phyloP scores from a whole-genome alignment of 208 protist genomes.

The Zelonia costaricensis region DNA sequence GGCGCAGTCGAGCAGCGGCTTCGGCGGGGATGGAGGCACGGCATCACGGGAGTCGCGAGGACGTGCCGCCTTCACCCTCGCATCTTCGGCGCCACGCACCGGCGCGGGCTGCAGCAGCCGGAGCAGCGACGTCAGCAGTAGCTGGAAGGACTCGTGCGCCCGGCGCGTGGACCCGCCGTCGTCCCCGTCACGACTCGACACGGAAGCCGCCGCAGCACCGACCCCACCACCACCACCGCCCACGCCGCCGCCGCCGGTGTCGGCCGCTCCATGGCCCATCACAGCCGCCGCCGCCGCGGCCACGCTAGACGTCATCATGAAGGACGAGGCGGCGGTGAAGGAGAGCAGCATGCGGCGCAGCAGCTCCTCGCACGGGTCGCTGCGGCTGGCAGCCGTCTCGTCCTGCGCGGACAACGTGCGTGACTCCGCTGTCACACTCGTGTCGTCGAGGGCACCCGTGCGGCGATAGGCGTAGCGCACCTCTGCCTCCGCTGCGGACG shows the following conservation, averaged over 20 bases:
- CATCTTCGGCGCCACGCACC: too few relatives aligned
- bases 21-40: too few relatives aligned
- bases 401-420: too few relatives aligned
- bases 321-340: constrained; percentile 19
- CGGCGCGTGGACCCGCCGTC: too few relatives aligned
- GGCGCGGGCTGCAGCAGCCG: constrained; percentile 7
- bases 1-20: too few relatives aligned
- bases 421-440: too few relatives aligned
- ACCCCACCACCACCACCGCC: background rate
- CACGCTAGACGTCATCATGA: constrained; percentile 13
- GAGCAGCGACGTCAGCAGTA: constrained; percentile 21
- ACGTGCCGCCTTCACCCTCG: too few relatives aligned
- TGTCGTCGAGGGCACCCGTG: constrained; percentile 6
- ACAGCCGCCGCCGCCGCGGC: background rate
- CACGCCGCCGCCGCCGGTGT: background rate
- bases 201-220: background rate
- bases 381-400: background rate
- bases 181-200: too few relatives aligned
- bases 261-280: background rate
- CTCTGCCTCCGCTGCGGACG: constrained; percentile 30
- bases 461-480: constrained; percentile 27
- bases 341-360: constrained; percentile 28
- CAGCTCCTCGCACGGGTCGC: constrained; percentile 19
- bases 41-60: too few relatives aligned
- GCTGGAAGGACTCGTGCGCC: constrained; percentile 8